These are phyloP conservation scores for Poronia punctata DNA, from an alignment of 495 filamentous ascomycete genomes.

Conservation along the genomic window DNA sequence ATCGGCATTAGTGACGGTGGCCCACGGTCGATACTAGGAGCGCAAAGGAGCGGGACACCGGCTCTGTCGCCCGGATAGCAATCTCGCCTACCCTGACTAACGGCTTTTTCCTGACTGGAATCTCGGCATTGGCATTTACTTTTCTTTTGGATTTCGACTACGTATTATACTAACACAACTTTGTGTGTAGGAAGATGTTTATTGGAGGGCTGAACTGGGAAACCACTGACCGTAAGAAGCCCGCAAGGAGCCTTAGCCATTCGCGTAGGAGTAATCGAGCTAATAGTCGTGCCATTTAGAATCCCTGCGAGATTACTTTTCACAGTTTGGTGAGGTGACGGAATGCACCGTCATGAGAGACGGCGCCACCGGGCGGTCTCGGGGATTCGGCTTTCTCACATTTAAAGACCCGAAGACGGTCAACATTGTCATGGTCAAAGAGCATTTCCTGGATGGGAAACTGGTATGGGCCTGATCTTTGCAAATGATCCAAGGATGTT, in stretches of 20 bases:
- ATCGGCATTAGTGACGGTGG: too few relatives aligned
- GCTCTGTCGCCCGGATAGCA: too few relatives aligned
- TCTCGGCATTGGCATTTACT: slow-evolving; percentile 15
- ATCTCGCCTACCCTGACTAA: slow-evolving; percentile 14
- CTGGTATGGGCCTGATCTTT: slow-evolving; percentile 61
- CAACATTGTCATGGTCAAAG: slow-evolving; percentile 99
- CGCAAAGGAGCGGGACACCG: too few relatives aligned
- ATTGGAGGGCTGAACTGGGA: slow-evolving; percentile 99
- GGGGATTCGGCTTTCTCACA: slow-evolving; percentile 95
- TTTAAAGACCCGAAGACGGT: slow-evolving; percentile 96
- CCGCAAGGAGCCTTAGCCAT: neutral
- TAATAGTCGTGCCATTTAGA: slow-evolving; percentile 47
- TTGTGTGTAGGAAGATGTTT: slow-evolving; percentile 83
- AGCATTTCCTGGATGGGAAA: slow-evolving; percentile 96
- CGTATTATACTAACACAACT: slow-evolving; percentile 24
- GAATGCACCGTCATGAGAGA: slow-evolving; percentile 99
- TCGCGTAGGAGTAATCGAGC: slow-evolving; percentile 2
- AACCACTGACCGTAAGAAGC: slow-evolving; percentile 85
- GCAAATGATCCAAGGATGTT: neutral
- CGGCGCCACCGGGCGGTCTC: slow-evolving; percentile 83
- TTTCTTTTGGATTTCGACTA: slow-evolving; percentile 8
- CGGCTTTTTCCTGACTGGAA: slow-evolving; percentile 1
- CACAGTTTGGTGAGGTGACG: slow-evolving; percentile 91
- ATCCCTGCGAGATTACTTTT: slow-evolving; percentile 97
- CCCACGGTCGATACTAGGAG: too few relatives aligned